A percentile compares a stretch with the other conserved stretches of the same genome.
Evolutionary conservation across 2,329 filamentous ascomycete genomes (phyloP).

Genomic region (Shiraia sp.): DNA sequence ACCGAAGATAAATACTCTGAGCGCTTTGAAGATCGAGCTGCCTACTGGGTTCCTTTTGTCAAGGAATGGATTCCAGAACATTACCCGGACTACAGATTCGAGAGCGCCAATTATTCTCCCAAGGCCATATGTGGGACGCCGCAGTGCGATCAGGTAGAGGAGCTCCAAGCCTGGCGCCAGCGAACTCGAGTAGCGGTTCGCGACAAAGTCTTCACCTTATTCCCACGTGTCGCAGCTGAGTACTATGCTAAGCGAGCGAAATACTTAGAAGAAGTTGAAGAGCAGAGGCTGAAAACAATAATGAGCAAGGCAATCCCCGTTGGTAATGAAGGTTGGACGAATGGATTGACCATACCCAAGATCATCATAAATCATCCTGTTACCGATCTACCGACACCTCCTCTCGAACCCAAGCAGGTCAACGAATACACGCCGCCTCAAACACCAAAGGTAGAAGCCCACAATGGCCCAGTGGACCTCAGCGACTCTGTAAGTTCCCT

Average conservation of each 20-base stretch:
- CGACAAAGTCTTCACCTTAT: conserved; percentile 29
- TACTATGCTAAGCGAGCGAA: conserved; percentile 26
- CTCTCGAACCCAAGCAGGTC: background rate
- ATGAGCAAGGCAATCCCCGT: conserved; percentile 22
- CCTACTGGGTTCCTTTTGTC: conserved; percentile 25
- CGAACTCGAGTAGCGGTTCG: conserved; percentile 13
- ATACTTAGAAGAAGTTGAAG: conserved; percentile 20
- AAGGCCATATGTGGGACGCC: background rate
- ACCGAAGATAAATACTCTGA: conserved; percentile 21
- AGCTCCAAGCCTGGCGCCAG: conserved; percentile 23
- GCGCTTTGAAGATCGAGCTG: conserved; percentile 17
- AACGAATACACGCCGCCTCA: conserved; percentile 7
- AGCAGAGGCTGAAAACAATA: conserved; percentile 17
- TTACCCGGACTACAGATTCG: conserved; percentile 15
- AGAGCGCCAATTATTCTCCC: background rate
- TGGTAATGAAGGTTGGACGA: conserved; percentile 15
- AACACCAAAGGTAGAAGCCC: conserved; percentile 1
- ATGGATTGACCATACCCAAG: conserved; percentile 9
- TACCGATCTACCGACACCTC: background rate
- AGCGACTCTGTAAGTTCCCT: too few species aligned
- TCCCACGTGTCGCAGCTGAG: conserved; percentile 12
- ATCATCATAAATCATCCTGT: conserved; percentile 7
- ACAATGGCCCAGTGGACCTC: background rate
- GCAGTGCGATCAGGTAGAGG: background rate
- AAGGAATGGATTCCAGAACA: conserved; percentile 25